Evolutionary conservation across 2,329 filamentous ascomycete genomes (phyloP), one percentile per base, ranked within the genome.

Genomic region (Didymella pomorum): DNA sequence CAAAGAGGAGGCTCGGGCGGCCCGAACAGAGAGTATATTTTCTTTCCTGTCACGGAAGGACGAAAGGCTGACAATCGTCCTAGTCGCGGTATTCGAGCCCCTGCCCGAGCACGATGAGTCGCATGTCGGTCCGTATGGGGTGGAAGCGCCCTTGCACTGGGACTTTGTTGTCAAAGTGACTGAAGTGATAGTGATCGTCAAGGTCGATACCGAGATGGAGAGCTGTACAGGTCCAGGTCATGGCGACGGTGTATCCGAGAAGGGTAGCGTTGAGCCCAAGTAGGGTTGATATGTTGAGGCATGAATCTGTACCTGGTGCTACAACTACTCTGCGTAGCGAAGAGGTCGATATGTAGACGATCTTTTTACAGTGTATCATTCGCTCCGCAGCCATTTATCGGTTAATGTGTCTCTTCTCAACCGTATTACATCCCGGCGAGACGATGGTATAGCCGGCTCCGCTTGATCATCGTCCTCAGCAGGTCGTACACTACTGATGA

Each of bases 101-200:
- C n/a, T 53, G n/a, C 61, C 58, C 4, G 42, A 50, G 12, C 55
- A 63, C 35, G 33, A 63, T n/a, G 58, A 63, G 8, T 42, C 45
- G 16, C 57, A 63, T 35, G 45, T 37, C 28, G 61, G 61, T 10
- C 61, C 58, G 12, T 63, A 63, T 42, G 61, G 61, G n/a, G 61
- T 63, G 10, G 61, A 63, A 28, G 46, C 28, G 26, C 58, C 58
- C 10, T 46, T 49, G 3, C 44, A 58, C 7, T 63, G 60, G 60
- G 28, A n/a, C 12, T 56, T 53, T 46, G 11, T 56, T 2, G 39
- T 56, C 3, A 39, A 18, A n/a, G 44, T 58, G 11, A 43, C 35
- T 4, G 43, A 58, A 26, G 29, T 58, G 2, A 33, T 2, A 8
- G 50, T 52, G 4, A 21, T 31, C 6, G 46, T 45, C 12, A 52